Evolutionary conservation across 1,284 basidiomycete species (phyloP), one percentile per base, ranked within the genome.

Genomic region (Megacollybia platyphylla): DNA sequence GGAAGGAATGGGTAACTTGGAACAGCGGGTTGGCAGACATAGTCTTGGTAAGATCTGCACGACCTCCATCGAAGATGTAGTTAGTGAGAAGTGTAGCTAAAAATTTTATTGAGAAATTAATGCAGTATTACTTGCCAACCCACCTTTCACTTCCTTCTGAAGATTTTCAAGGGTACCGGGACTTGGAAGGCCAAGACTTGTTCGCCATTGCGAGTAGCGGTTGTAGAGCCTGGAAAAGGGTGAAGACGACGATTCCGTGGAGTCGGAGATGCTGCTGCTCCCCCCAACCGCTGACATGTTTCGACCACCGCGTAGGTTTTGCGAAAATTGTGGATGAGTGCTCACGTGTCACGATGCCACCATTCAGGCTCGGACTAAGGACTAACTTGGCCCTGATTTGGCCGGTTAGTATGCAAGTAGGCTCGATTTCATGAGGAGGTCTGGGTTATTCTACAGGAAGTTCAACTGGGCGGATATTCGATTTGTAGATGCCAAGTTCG

Each of bases 1-100:
- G 73, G 66, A 99, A 97, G 34, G 91, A 89, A 63, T 99, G 96
- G 46, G 92, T 93, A 56, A 97, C 87, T 70, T 97, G 93, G 79
- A 98, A 99, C 44, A 89, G 82, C 27, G 96, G 96, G 63, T 82
- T 91, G 60, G 87, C 76, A 44, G 90, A 96, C 52, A 98, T 71
- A 51, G 79, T 85, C 70, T 98, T 99, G 47, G 90, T 87, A 53
- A 98, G 71, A 68, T 99, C 96, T 40, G 96, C 96, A 54, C 93
- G 76, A 35, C 76, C 94, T 50, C 96, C 96, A 69, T 99, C 96
- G 62, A 97, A 98, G 59, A 93, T 80, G 65, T 86, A 94, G 71
- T 97, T 97, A 48, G 82, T 86, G 48, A 97, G 66, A 59, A 91
- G 90, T 13, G 91, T 94, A 48, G 78, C 90, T 94, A 57, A n/a